Evolutionary conservation across 2,329 filamentous ascomycete genomes (phyloP), one percentile per base, ranked within the genome.

Genomic region (Xylaria sp.): DNA sequence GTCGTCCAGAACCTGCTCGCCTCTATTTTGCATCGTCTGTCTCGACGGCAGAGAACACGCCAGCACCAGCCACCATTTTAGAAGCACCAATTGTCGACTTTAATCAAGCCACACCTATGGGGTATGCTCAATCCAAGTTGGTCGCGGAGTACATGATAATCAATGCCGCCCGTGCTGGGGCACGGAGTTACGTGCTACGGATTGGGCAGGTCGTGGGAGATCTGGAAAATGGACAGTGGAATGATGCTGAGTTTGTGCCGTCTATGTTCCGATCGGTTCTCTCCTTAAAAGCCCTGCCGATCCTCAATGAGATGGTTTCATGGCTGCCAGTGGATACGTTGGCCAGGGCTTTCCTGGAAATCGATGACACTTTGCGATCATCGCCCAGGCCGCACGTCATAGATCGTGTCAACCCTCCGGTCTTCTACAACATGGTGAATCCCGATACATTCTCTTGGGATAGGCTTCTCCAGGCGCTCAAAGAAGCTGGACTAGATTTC

Each of bases 41-140:
- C 50, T 38, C 31, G 2, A 38, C 50, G 29, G 50, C 50, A 6
- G 31, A 36, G 10, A 38, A 53, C 7, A 36, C 31, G 4, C 47
- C 47, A n/a, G 33, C 25, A 13, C 47, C 47, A 17, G 50, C 31
- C 9, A 13, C 11, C 17, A 53, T 53, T 11, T 4, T 22, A 1
- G 31, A 36, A 5, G 31, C 29, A 1, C 29, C 50, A 3, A 53
- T 53, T 22, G n/a, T n/a, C 9, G 17, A 25, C n/a, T 53, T 38
- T 4, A 53, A 10, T 9, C 31, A 38, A 5, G 31, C 31, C 15
- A 22, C 17, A 1, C 31, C 29, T 13, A 36, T 20, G n/a, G 50
- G 50, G 11, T 53, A 53, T 38, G 50, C 50, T 13, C 50, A 53
- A 13, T 53, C 50, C 9, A 53, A 53, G 25, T 13, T 53, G n/a